Base-by-base conservation (phyloP, 2,329 filamentous ascomycete genomes). In the Fusarium devonianum region DNA sequence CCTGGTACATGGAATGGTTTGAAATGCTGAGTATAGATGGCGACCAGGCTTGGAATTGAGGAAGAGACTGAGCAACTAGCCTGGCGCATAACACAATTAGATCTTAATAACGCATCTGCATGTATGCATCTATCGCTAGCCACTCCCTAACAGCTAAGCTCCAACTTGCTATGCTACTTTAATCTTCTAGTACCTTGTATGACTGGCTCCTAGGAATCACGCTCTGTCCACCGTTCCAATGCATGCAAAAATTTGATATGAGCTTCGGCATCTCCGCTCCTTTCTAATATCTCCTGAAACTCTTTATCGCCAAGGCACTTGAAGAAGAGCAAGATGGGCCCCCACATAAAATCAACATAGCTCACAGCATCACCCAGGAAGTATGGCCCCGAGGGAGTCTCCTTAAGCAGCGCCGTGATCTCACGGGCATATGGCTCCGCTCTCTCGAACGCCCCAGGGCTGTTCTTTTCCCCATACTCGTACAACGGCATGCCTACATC, bases 291-390 rank as follows among this genome's bases (percentile, higher is more conserved):
- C 10, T 60, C 42, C 11, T 40, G 32, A 4, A 51, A 60, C 7
- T 60, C 35, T 3, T 43, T 32, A 2, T 60, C 34, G 2, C 57
- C 57, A 11, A 60, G 29, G 12, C 44, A 36, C 17, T 57, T 35
- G 11, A 54, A 60, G 21, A 78, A 80, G 1, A 78, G 65, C 47
- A 84, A 39, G n/a, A 71, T 70, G 0, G 71, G 73, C 0, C 78
- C 77, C 59, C 83, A 78, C 2, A 83, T 72, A 46, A 88, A 80
- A 63, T 85, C 84, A 4, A 77, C 78, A 64, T 81, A 87, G 28
- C 73, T 75, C 3, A 77, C 71, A 53, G 72, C 75, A 26, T 78
- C 67, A 0, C 87, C 87, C 58, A 80, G 35, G 32, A 89, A 81
- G 62, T 81, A 89, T 0, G 82, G 82, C 0, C 87, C 86, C 62